A percentile compares a stretch with the other conserved stretches of the same genome.
Conservation (phyloP, 441 rosid genomes). For the Theobroma grandiflorum region DNA sequence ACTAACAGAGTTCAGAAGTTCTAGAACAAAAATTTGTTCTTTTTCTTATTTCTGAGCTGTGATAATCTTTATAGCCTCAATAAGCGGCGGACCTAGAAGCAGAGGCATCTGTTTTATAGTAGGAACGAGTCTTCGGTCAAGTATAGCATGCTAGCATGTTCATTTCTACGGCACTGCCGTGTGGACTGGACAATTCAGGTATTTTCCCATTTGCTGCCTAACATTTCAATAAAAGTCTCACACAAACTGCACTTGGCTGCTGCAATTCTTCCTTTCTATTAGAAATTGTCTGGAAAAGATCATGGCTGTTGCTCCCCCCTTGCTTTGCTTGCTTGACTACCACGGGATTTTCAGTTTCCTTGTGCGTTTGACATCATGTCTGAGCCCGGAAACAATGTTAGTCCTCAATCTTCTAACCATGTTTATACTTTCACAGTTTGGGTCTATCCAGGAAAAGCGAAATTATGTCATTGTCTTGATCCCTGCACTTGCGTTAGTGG, state of each 20-base stretch:
- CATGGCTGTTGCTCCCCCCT: neutral
- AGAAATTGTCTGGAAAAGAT: neutral
- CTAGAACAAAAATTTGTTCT: neutral
- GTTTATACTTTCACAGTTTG: neutral
- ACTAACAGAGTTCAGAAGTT: neutral
- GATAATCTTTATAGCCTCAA: neutral
- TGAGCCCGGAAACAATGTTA: neutral
- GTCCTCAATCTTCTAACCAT: neutral
- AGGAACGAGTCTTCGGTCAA: conserved; percentile 1
- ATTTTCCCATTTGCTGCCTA: conserved; percentile 33
- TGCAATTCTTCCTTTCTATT: conserved; percentile 2
- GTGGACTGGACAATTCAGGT: conserved; percentile 35
- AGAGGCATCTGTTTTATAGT: neutral
- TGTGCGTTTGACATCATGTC: neutral
- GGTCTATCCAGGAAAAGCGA: too few relatives aligned
- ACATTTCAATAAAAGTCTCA: conserved; percentile 29
- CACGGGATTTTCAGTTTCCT: neutral
- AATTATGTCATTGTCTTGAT: too few relatives aligned
- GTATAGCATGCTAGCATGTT: conserved; percentile 3
- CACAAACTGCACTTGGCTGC: conserved; percentile 13
- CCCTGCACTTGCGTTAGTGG: neutral
- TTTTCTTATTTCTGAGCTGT: neutral
- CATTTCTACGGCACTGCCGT: conserved; percentile 33
- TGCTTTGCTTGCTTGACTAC: neutral
- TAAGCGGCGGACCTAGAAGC: neutral